phyloP scores from a whole-genome alignment of 352 stramenopile species.

The Pelagophyceae sp. region DNA sequence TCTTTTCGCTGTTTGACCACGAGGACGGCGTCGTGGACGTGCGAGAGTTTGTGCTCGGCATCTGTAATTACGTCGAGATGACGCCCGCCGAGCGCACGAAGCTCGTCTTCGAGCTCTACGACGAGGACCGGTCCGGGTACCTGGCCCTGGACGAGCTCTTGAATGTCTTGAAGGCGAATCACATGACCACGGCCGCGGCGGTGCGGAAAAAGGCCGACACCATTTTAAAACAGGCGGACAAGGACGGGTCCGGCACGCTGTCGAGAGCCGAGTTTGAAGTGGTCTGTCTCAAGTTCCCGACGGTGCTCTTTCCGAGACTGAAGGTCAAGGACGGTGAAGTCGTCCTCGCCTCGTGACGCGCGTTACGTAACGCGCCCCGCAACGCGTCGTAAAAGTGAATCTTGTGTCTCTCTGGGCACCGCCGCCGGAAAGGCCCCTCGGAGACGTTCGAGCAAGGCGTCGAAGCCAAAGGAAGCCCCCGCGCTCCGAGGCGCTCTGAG shows the following conservation, averaged over 20 bases:
- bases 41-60: constrained; percentile 73
- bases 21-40: constrained; percentile 64
- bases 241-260: constrained; percentile 61
- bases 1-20: constrained; percentile 67
- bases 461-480: too few relatives aligned
- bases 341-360: too few relatives aligned
- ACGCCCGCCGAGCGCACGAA: constrained; percentile 68
- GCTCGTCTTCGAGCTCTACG: constrained; percentile 86
- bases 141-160: constrained; percentile 75
- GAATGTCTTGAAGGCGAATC: constrained; percentile 76
- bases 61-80: constrained; percentile 74
- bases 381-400: too few relatives aligned
- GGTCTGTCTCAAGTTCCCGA: constrained; percentile 75
- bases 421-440: too few relatives aligned
- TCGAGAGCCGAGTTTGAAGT: constrained; percentile 69
- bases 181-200: constrained; percentile 48
- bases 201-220: constrained; percentile 70
- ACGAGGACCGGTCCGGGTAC: constrained; percentile 76
- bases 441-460: too few relatives aligned
- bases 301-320: constrained; percentile 64
- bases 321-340: not conserved
- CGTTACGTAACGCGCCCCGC: too few relatives aligned
- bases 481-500: too few relatives aligned
- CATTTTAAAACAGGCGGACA: constrained; percentile 65
- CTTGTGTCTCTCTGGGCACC: too few relatives aligned